Percentiles rank a stretch among this genome's conserved stretches.
Evolutionary conservation across 2,329 filamentous ascomycete genomes (phyloP).

Genomic region (Xylaria digitata): DNA sequence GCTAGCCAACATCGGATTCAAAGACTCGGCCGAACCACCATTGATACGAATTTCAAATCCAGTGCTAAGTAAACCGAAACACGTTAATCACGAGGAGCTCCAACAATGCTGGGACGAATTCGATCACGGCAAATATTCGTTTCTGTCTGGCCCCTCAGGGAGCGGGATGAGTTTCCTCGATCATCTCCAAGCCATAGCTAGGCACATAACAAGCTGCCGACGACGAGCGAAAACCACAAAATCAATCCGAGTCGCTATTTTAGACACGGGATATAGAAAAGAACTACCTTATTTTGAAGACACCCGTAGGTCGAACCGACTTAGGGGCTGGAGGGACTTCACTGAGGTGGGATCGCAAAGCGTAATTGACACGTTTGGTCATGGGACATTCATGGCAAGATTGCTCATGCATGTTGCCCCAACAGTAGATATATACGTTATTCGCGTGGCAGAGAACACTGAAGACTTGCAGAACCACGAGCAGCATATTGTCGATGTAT

Average conservation of each 20-base stretch:
- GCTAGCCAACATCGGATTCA: conserved; percentile 16
- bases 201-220: conserved; percentile 8
- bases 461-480: conserved; percentile 9
- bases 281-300: conserved; percentile 15
- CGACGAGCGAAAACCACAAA: background rate
- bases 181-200: conserved; percentile 16
- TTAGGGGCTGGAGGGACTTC: conserved; percentile 18
- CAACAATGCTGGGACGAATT: conserved; percentile 7
- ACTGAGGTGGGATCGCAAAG: background rate
- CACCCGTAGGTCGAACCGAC: conserved; percentile 7
- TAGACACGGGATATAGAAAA: conserved; percentile 15
- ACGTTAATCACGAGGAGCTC: background rate
- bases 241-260: conserved; percentile 16
- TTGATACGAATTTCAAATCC: conserved; percentile 14
- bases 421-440: conserved; percentile 7
- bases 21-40: conserved; percentile 11
- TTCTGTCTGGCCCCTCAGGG: conserved; percentile 1
- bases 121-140: conserved; percentile 1
- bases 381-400: conserved; percentile 24
- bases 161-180: background rate
- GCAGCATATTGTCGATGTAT: conserved; percentile 10
- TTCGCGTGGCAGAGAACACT: conserved; percentile 16
- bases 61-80: conserved; percentile 7
- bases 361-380: conserved; percentile 17
- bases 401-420: conserved; percentile 19